Evolutionary conservation across 2,329 filamentous ascomycete species (phyloP), one percentile per base, ranked within the genome.

Genomic region (Aspergillus floridensis): DNA sequence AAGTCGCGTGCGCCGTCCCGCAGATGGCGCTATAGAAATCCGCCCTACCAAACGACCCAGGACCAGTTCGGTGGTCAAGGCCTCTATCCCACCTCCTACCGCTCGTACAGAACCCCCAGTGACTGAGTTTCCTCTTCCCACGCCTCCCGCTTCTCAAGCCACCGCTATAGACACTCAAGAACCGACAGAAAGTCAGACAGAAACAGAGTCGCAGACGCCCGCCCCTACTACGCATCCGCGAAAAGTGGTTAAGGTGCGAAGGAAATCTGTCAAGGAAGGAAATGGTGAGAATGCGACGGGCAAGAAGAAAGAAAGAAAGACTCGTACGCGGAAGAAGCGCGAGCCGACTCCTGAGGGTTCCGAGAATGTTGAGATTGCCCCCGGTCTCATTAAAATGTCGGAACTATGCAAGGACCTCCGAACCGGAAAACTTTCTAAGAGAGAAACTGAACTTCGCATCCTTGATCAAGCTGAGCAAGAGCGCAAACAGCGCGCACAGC

Each of bases 391-490:
- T 3, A 84, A 80, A 55, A 88, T 88, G 85, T 80, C 77, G 32
- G 81, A 85, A 49, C 72, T 88, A 2, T 83, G 80, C 64, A 80
- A 78, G 54, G 82, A 84, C 63, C 72, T 79, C 38, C 74, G 77
- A n/a, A 79, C 78, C 0, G 86, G 86, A 49, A 84, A 80, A 63
- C 80, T 81, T 44, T 88, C 86, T 0, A 79, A 81, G 59, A 79
- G 81, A 5, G 86, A 87, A 65, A 81, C 77, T 56, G 80, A 83
- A 63, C 79, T 88, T 73, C 81, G 81, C 8, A 78, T 79, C 57
- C 80, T 87, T 58, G 82, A 88, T 64, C 80, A 82, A 76, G 79
- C 76, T 2, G 84, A 85, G 59, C 78, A 83, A 32, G 79, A 76
- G 59, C 70, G 70, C 57, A 79, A 77, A 59, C 70, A 76, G 59